Conservation (phyloP, 2,329 filamentous ascomycete genomes). For the Endocalyx cinctus region DNA sequence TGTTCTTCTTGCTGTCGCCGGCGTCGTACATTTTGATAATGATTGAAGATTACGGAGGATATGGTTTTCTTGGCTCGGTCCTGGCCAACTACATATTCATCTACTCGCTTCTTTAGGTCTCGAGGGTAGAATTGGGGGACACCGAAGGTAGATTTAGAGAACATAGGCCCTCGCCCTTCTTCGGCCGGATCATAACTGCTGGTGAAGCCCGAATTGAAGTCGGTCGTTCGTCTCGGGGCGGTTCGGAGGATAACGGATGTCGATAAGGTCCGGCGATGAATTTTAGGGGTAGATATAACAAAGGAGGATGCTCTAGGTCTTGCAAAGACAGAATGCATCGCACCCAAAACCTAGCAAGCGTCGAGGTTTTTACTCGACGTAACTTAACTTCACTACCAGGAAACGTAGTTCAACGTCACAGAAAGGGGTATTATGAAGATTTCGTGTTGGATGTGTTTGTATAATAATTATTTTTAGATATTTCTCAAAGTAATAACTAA, state of each 20-base stretch:
- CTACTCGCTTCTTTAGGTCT: conserved; percentile 81
- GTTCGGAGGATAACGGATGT: conserved; percentile 22
- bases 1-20: conserved; percentile 72
- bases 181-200: conserved; percentile 53
- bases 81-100: conserved; percentile 95
- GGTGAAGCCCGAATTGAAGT: conserved; percentile 55
- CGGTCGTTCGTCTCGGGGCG: conserved; percentile 37
- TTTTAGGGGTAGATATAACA: conserved; percentile 7
- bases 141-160: conserved; percentile 51
- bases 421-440: no score
- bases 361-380: no score
- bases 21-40: conserved; percentile 83
- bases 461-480: no score
- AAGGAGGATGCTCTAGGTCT: conserved; percentile 16
- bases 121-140: conserved; percentile 61
- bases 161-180: conserved; percentile 57
- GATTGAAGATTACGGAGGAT: conserved; percentile 91
- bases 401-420: no score
- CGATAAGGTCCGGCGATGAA: conserved; percentile 22
- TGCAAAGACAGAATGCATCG: conserved; percentile 18
- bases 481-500: no score
- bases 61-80: conserved; percentile 92
- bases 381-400: no score
- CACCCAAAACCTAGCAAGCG: no score
- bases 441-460: no score